A percentile compares a stretch with the other conserved stretches of the same genome.
Conservation (phyloP, 2,329 filamentous ascomycete genomes). For the Elsinoe perseae region DNA sequence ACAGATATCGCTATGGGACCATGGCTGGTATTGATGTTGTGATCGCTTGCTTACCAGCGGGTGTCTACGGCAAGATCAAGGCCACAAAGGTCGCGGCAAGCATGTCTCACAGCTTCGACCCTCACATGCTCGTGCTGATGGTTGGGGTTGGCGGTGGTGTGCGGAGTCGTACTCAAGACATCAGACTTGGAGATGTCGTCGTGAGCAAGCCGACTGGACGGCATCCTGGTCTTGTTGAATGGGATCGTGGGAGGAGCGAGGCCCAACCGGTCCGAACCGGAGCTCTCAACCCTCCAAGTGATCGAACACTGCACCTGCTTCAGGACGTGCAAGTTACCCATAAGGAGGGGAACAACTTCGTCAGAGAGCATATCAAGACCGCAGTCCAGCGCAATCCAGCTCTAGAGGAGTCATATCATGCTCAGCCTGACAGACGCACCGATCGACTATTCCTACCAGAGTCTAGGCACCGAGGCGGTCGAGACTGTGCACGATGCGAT, state of each 20-base stretch:
- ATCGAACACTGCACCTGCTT: neutral
- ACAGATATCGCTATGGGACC: slow-evolving; percentile 17
- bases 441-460: neutral
- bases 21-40: slow-evolving; percentile 18
- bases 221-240: slow-evolving; percentile 24
- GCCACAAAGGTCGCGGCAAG: slow-evolving; percentile 18
- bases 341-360: neutral
- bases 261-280: neutral
- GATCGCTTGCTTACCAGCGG: slow-evolving; percentile 21
- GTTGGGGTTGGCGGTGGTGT: slow-evolving; percentile 25
- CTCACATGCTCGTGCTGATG: slow-evolving; percentile 20
- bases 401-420: neutral
- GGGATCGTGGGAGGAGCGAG: slow-evolving; percentile 22
- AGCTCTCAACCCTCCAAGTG: neutral
- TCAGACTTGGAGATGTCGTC: slow-evolving; percentile 26
- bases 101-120: slow-evolving; percentile 18
- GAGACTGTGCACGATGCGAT: neutral
- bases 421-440: neutral
- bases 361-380: neutral
- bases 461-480: neutral
- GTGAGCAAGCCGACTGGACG: slow-evolving; percentile 20
- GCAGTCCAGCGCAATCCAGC: no score
- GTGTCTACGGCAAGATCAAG: slow-evolving; percentile 16
- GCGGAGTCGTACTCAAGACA: slow-evolving; percentile 18
- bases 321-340: neutral